Evolutionary conservation across 2,329 filamentous ascomycete genomes (phyloP).

Genomic region (Sclerotinia glacialis): DNA sequence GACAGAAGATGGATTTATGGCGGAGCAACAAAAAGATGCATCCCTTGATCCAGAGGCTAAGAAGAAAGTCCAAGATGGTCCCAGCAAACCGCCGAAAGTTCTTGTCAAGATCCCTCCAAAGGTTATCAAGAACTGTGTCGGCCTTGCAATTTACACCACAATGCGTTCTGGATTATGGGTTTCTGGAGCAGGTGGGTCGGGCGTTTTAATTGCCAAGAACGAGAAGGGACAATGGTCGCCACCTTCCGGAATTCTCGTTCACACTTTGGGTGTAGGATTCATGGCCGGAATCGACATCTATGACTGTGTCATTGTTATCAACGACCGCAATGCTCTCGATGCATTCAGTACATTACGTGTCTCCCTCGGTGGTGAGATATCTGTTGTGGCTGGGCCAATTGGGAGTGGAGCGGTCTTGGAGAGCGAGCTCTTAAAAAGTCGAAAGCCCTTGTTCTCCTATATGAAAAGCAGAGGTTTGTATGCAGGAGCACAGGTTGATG

Average conservation of each 20-base stretch:
- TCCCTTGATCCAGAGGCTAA: conserved; percentile 39
- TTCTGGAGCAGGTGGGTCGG: conserved; percentile 83
- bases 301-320: conserved; percentile 91
- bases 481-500: conserved; percentile 79
- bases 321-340: conserved; percentile 78
- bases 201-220: conserved; percentile 74
- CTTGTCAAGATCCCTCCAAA: conserved; percentile 79
- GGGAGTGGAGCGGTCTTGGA: conserved; percentile 60
- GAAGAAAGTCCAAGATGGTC: conserved; percentile 42
- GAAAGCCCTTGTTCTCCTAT: conserved; percentile 74
- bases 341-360: conserved; percentile 76
- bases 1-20: conserved; percentile 64
- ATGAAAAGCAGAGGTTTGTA: conserved; percentile 87
- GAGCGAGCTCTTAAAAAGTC: conserved; percentile 47
- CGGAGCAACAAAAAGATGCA: conserved; percentile 14
- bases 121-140: conserved; percentile 83
- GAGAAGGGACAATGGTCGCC: conserved; percentile 88
- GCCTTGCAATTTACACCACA: conserved; percentile 87
- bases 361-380: conserved; percentile 79
- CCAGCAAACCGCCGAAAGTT: conserved; percentile 57
- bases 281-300: conserved; percentile 92
- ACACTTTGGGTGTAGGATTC: conserved; percentile 86
- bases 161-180: conserved; percentile 92
- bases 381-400: conserved; percentile 72
- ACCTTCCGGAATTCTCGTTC: conserved; percentile 84